Percentiles rank a stretch among this genome's conserved stretches.
Evolutionary conservation across 2,329 filamentous ascomycete genomes (phyloP).

Genomic region (Trichoderma sp.): DNA sequence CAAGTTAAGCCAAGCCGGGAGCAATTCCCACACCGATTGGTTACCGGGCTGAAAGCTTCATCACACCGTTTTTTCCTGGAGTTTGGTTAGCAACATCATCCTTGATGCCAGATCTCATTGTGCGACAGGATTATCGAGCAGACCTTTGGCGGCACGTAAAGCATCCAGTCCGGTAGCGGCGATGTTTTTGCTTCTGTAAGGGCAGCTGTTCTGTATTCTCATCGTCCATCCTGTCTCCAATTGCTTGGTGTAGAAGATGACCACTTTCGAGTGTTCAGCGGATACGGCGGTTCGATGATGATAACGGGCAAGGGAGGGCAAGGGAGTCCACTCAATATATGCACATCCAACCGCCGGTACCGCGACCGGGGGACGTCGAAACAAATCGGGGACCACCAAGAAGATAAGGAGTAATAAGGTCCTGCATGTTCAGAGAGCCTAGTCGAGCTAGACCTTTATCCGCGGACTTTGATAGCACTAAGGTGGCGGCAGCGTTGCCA

Average conservation of each 20-base stretch:
- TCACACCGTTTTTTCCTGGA: neutral
- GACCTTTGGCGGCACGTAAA: neutral
- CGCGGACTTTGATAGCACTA: neutral
- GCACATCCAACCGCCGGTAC: neutral
- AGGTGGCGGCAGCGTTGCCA: neutral
- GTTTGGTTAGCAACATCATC: neutral
- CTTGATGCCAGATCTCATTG: neutral
- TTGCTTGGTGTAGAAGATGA: neutral
- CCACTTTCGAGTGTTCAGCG: neutral
- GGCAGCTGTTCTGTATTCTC: neutral
- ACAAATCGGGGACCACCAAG: neutral
- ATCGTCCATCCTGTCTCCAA: neutral
- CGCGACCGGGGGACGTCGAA: neutral
- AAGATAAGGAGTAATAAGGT: neutral
- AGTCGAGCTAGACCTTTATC: neutral
- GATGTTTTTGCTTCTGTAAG: neutral
- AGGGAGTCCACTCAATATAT: neutral
- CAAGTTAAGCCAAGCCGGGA: neutral
- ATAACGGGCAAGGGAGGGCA: neutral
- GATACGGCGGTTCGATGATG: neutral
- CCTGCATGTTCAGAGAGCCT: neutral
- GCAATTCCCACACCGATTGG: neutral
- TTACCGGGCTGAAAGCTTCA: neutral
- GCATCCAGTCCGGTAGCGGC: neutral
- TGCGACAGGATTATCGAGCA: neutral